A percentile compares a stretch with the other conserved stretches of the same genome.
Conservation (phyloP, 208 protist genomes). For the Porcisia deanei region DNA sequence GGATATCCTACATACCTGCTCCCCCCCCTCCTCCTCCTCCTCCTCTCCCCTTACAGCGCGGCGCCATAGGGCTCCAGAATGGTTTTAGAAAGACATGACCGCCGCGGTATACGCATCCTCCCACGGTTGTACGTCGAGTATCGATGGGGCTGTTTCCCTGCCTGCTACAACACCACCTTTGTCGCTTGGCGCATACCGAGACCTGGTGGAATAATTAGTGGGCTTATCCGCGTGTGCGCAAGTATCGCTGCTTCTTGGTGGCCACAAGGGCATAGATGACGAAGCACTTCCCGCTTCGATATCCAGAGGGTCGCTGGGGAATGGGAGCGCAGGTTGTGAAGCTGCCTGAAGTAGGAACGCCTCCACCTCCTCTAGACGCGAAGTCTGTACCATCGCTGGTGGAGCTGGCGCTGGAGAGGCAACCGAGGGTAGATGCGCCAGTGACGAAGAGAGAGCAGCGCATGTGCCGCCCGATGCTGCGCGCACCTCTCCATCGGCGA, state of each 20-base stretch:
- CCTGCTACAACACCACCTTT: neutral
- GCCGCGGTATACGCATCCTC: slow-evolving; percentile 24
- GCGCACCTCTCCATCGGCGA: neutral
- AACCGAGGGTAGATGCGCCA: neutral
- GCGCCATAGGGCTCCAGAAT: neutral
- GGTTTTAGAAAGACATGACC: slow-evolving; percentile 24
- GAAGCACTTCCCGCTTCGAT: neutral
- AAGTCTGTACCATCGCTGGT: too few relatives aligned
- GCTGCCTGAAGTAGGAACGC: slow-evolving; percentile 15
- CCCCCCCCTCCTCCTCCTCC: too few relatives aligned
- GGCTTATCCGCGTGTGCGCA: neutral
- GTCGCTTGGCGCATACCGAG: neutral
- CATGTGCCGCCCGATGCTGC: neutral
- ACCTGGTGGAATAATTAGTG: neutral
- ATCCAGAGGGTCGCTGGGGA: neutral
- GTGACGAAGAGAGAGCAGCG: neutral
- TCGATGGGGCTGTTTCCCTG: neutral
- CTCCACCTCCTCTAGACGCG: slow-evolving; percentile 24
- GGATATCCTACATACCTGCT: too few relatives aligned
- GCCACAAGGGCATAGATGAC: neutral
- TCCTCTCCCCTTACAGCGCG: neutral
- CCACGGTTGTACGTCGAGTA: slow-evolving; percentile 12
- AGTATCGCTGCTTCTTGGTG: neutral
- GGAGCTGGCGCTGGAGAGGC: neutral
- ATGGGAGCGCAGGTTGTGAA: neutral